Base-by-base conservation (phyloP, 352 stramenopile genomes). In the Pelagophyceae sp. region DNA sequence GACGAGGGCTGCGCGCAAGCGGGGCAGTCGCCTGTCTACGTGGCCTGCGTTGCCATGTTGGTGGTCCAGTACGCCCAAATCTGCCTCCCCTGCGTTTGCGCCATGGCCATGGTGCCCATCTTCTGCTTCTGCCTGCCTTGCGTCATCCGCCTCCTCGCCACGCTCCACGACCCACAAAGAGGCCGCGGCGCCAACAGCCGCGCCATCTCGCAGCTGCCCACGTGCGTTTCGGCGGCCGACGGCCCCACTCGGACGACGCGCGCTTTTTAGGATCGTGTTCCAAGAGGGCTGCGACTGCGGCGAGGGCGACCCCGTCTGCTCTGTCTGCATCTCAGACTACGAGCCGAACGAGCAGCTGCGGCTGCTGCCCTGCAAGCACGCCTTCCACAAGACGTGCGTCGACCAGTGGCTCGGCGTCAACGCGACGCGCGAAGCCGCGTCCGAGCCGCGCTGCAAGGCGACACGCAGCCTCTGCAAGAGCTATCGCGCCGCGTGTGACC, bases 311-410 rank as follows among this genome's bases (percentile, higher is more conserved):
- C 88, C 87, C 50, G 94, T 87, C 79, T 97, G 92, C 85, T 92
- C 90, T 80, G 95, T 96, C 79, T 96, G 91, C 72, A 78, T 95
- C 31, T 93, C 92, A 77, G 85, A 95, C 60, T 96, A 96, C 80
- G 88, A 91, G 58, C 20, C 77, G 0, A 84, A 90, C 31, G 94
- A 99, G 82, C 82, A 91, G 20, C 84, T 98, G 38, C 88, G 94
- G 54, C 86, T 98, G 40, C 83, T 99, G 75, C 93, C 93, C 19
- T 99, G 95, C 80, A 79, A 89, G n/a, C 95, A 99, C 82, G 89
- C 95, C 79, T 98, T 98, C 82, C 90, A 94, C 77, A 78, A 79
- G 20, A 79, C 81, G 29, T 90, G 84, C 72, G 87, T 89, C 70
- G 83, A 87, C 76, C 81, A 81, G 31, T 87, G 83, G 82, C 65